Evolutionary conservation across 345 rosid species (phyloP).

Genomic region (Pugionium cornutum): DNA sequence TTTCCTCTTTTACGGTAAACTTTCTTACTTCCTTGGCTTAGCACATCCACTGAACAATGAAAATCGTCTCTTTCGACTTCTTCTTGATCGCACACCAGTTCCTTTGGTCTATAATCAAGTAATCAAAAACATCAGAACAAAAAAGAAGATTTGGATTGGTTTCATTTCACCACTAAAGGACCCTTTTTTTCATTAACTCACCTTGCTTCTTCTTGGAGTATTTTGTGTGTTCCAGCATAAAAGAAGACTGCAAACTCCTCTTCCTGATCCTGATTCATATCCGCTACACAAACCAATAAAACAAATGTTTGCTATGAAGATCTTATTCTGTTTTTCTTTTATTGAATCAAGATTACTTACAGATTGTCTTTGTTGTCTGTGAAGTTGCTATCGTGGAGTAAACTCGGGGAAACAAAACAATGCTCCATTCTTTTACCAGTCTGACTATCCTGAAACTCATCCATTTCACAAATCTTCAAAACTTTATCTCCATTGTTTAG

Average conservation of each 20-base stretch:
- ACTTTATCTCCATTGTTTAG: slow-evolving; percentile 59
- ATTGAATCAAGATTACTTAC: slow-evolving; percentile 54
- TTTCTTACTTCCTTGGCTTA: slow-evolving; percentile 55
- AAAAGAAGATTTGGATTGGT: not conserved
- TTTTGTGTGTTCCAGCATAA: slow-evolving; percentile 79
- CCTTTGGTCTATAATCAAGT: slow-evolving; percentile 52
- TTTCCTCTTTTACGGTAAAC: slow-evolving; percentile 43
- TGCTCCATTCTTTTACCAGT: slow-evolving; percentile 50
- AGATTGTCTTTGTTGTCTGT: slow-evolving; percentile 63
- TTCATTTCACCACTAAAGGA: slow-evolving; percentile 1
- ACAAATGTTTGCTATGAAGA: slow-evolving; percentile 7
- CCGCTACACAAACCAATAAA: slow-evolving; percentile 49
- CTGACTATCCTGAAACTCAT: slow-evolving; percentile 51
- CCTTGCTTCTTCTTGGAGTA: slow-evolving; percentile 59
- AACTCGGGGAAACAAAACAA: slow-evolving; percentile 75
- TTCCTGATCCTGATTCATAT: slow-evolving; percentile 73
- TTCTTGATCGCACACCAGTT: slow-evolving; percentile 48
- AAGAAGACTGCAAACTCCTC: slow-evolving; percentile 76
- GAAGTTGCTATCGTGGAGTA: slow-evolving; percentile 63
- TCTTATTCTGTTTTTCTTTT: not conserved
- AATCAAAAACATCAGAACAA: slow-evolving; percentile 14
- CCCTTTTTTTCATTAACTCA: slow-evolving; percentile 29
- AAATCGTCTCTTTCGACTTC: slow-evolving; percentile 49
- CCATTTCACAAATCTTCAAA: slow-evolving; percentile 55
- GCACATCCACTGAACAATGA: slow-evolving; percentile 70